Evolutionary conservation across 306 rosid species (phyloP).

Genomic region (Acacia acuminata): DNA sequence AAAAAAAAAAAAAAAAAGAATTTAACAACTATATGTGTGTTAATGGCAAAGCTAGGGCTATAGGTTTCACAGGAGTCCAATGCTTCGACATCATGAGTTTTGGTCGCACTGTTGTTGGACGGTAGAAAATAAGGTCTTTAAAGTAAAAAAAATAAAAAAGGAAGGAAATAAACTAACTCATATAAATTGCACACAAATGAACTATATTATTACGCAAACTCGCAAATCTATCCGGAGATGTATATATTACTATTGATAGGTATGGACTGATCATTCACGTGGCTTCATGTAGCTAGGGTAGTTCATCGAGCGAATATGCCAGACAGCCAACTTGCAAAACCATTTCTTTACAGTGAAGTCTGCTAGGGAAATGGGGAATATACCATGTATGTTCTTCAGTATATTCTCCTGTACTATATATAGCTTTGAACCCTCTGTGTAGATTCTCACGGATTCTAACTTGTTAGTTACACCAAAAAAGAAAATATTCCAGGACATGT

Average conservation of each 20-base stretch:
- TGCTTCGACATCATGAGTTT: neutral
- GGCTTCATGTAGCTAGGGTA: constrained; percentile 11
- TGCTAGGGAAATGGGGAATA: neutral
- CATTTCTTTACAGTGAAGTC: neutral
- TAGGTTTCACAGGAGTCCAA: neutral
- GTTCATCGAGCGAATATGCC: neutral
- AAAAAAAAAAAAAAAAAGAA: no score
- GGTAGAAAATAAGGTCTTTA: neutral
- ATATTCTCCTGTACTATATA: neutral
- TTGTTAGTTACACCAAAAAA: neutral
- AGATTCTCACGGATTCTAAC: neutral
- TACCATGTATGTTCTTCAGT: neutral
- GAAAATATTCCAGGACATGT: neutral
- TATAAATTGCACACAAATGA: neutral
- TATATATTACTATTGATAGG: neutral
- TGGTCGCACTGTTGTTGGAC: neutral
- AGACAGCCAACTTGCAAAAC: neutral
- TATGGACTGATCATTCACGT: neutral
- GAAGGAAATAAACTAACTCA: neutral
- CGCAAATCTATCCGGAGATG: neutral
- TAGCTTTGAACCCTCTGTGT: neutral
- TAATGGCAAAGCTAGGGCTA: constrained; percentile 1
- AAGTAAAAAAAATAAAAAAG: neutral
- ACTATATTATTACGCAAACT: neutral
- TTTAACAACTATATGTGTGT: neutral